Base-by-base conservation (phyloP, 495 filamentous ascomycete genomes). In the Articulospora tetracladia region DNA sequence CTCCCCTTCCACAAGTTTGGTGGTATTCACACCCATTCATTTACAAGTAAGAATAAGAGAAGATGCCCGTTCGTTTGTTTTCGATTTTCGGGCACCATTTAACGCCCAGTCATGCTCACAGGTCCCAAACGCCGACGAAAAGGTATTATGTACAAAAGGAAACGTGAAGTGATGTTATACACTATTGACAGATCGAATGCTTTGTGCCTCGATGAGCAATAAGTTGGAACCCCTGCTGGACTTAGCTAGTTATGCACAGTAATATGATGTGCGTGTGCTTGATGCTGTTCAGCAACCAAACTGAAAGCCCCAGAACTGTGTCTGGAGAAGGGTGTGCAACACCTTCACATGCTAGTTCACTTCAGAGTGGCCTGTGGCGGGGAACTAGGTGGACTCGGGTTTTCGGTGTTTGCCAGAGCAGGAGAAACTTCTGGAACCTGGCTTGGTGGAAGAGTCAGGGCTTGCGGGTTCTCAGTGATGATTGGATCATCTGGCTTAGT, bases 361-460 rank as follows among this genome's bases (percentile, higher is more conserved):
- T 23, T 24, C 19, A 6, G 30, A 6, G 30, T 13, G 13, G 4
- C 6, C 6, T 32, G 30, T 24, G 32, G 53, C 20, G 39, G 36
- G 28, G 53, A 30, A 10, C 22, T 12, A 13, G 46, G 19, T 11
- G 19, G 60, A 19, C 36, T 54, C 48, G 23, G 20, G 56, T 20
- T 57, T 48, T 32, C 25, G 26, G 26, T 13, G 26, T 34, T 12
- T 8, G 58, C 27, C n/a, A 55, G 36, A 24, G 39, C 61, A n/a
- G 66, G 59, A 39, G 57, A 25, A 28, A 66, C 28, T 10, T 62
- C 61, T 26, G 51, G 26, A 36, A 80, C 76, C 68, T 89, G 86
- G 61, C 83, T 87, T 0, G 85, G 84, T 13, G 85, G 83, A 1
- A 65, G 71, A 32, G 73, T 69, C 17, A 78, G 74, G n/a, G 69